Evolutionary conservation across 306 rosid species (phyloP), one percentile per base, ranked within the genome.

Genomic region (Ceratonia siliqua): DNA sequence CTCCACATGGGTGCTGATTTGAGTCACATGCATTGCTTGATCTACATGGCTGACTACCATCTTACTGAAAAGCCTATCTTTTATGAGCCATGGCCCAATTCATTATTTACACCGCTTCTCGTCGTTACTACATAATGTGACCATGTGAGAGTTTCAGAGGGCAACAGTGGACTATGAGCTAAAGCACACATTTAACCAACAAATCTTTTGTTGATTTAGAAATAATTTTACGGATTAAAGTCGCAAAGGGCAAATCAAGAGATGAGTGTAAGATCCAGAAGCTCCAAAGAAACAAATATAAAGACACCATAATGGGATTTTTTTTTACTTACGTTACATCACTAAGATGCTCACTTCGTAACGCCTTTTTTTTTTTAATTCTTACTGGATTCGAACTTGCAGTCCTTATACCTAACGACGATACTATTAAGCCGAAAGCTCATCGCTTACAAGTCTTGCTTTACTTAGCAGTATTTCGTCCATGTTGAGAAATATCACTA

Each of bases 1-100:
- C 11, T 75, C 71, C 84, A 83, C 82, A 76, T 72, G 87, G 79
- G 79, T 76, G 45, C 73, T 81, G 17, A 62, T 70, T 14, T 42
- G 79, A 71, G 62, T 76, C 78, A 83, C 79, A 58, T 83, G 85
- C 57, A 50, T 33, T 72, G 68, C 71, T 73, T 11, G 66, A 83
- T 74, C 54, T 22, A 70, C 70, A 78, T 15, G 70, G 39, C 59
- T 49, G 72, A 56, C 50, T 63, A 17, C 8, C 66, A 65, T 72
- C 82, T 75, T 48, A 78, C 64, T 20, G 52, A 73, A 82, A 78
- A 76, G 65, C 73, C 73, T 75, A 55, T 14, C 72, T 50, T 64
- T 55, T 68, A 41, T 57, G 49, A 76, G 35, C 70, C 48, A 75
- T 79, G 82, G 81, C 79, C 62, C 81, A 24, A 79, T 70, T 79